A percentile compares a stretch with the other conserved stretches of the same genome.
phyloP scores from a whole-genome alignment of 1,139 yeast genomes.

The Hyphopichia wangnamkhiaoensis region DNA sequence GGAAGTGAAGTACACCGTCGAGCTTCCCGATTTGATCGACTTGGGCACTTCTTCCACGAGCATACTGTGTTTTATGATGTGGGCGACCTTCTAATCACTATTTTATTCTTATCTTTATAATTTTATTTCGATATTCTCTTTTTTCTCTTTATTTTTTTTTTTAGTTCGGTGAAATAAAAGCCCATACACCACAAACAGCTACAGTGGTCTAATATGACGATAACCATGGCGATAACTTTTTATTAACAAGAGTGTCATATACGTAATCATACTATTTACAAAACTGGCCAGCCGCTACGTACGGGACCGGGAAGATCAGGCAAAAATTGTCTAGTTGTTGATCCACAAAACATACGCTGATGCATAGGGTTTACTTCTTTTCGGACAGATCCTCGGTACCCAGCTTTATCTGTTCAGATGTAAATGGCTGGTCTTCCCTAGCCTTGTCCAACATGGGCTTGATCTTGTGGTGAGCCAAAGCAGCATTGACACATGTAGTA shows the following conservation, averaged over 20 bases:
- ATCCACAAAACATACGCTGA: no score
- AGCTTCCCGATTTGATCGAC: slow-evolving; percentile 28
- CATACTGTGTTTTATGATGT: slow-evolving; percentile 20
- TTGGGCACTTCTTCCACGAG: slow-evolving; percentile 51
- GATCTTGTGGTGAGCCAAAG: slow-evolving; percentile 69
- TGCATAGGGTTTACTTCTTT: no score
- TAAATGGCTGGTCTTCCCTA: slow-evolving; percentile 84
- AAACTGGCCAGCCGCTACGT: no score
- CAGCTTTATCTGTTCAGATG: slow-evolving; percentile 33
- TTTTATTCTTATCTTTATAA: no score
- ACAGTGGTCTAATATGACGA: no score
- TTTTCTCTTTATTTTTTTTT: no score
- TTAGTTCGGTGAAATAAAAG: no score
- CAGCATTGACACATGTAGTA: slow-evolving; percentile 80
- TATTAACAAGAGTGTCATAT: background rate
- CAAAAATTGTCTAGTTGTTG: no score
- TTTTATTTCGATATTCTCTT: background rate
- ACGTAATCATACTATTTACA: background rate
- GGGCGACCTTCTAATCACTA: no score
- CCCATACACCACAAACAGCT: no score
- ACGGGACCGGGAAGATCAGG: no score
- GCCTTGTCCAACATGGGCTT: slow-evolving; percentile 90
- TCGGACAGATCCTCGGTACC: slow-evolving; percentile 13
- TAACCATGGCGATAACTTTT: no score
- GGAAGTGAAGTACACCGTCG: slow-evolving; percentile 48